Percentiles rank a stretch among this genome's conserved stretches.
Evolutionary conservation across 108 stramenopile species (phyloP).

Genomic region (Skeletonema menzelii): DNA sequence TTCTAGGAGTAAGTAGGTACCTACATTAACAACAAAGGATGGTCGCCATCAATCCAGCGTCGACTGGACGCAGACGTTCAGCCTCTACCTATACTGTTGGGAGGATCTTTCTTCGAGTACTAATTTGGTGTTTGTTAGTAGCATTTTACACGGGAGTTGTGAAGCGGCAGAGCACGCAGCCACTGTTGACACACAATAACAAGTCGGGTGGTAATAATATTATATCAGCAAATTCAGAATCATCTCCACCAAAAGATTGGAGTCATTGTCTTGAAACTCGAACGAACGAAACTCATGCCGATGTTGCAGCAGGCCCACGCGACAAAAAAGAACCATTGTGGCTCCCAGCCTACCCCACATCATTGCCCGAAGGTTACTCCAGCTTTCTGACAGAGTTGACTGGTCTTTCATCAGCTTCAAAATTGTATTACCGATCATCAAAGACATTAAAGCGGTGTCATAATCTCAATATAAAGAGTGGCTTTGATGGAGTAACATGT

Average conservation of each 20-base stretch:
- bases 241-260: background rate
- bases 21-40: no score
- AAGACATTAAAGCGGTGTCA: constrained; percentile 33
- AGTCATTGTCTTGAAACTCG: background rate
- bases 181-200: background rate
- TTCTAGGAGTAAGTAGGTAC: no score
- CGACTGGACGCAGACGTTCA: background rate
- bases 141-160: background rate
- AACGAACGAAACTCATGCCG: background rate
- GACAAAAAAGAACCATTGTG: constrained; percentile 22
- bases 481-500: constrained; percentile 29
- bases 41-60: constrained; percentile 1
- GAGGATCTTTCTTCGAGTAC: background rate
- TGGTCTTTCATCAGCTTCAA: constrained; percentile 20
- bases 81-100: background rate
- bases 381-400: constrained; percentile 22
- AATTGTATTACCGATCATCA: constrained; percentile 19
- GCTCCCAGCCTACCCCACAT: constrained; percentile 41
- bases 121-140: background rate
- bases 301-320: background rate
- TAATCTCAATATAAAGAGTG: background rate
- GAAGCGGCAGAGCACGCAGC: background rate
- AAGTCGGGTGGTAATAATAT: background rate
- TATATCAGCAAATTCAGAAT: background rate
- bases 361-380: constrained; percentile 17